Evolutionary conservation across 257 asterid species (phyloP).

Genomic region (Nicotiana sylvestris): DNA sequence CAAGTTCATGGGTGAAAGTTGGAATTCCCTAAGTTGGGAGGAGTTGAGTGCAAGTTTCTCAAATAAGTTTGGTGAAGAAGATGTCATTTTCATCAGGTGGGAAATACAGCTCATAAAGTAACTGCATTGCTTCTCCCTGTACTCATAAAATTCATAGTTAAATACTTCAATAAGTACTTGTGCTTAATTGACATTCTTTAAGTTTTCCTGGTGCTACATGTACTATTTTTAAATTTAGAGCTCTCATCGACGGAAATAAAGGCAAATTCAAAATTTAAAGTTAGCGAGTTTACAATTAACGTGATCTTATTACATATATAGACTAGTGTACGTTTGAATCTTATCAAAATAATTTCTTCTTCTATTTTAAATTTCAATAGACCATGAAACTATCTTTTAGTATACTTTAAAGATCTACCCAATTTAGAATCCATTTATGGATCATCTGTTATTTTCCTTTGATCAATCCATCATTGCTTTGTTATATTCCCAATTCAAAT

Average conservation of each 20-base stretch:
- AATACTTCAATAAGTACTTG: neutral
- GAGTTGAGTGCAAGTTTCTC: neutral
- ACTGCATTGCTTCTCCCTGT: neutral
- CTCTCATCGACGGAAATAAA: fast-evolving
- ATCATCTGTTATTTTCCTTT: no score
- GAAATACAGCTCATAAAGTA: neutral
- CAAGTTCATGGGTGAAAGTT: neutral
- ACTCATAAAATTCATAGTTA: neutral
- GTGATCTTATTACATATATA: neutral
- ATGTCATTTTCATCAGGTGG: neutral
- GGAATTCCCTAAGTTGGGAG: neutral
- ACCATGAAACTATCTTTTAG: no score
- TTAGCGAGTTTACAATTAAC: fast-evolving
- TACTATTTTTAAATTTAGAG: neutral
- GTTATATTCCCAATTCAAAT: no score
- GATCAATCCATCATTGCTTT: no score
- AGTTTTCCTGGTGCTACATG: neutral
- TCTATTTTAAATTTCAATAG: no score
- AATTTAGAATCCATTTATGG: no score
- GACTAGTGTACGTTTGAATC: no score
- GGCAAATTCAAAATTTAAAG: neutral
- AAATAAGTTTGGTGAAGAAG: neutral
- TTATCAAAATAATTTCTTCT: no score
- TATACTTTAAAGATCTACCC: no score
- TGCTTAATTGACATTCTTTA: no score